Evolutionary conservation across 129 eudicot genomes (phyloP).

Genomic region (Lactuca saligna): DNA sequence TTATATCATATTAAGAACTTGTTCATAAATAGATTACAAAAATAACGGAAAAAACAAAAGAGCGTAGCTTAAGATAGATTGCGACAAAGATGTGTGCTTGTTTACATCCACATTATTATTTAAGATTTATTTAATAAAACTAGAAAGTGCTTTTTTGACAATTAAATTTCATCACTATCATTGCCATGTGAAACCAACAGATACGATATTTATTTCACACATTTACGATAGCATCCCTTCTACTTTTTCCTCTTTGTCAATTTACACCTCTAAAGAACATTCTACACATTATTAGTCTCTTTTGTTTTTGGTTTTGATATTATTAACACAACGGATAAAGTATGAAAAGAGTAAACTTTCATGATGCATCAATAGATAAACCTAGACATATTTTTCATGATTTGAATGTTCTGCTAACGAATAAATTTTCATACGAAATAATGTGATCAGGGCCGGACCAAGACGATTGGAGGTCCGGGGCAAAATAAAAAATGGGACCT

Average conservation of each 20-base stretch:
- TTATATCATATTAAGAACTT: neutral
- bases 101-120: conserved; percentile 18
- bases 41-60: neutral
- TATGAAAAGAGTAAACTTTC: too few species aligned
- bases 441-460: too few species aligned
- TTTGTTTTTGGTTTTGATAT: neutral
- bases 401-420: too few species aligned
- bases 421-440: too few species aligned
- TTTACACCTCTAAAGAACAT: neutral
- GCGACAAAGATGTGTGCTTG: conserved; percentile 39
- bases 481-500: too few species aligned
- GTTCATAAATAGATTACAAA: neutral
- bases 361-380: neutral
- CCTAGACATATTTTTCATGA: too few species aligned
- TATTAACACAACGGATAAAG: neutral
- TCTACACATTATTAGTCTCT: conserved; percentile 4
- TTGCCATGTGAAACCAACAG: conserved; percentile 26
- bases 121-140: conserved; percentile 25
- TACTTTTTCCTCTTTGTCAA: neutral
- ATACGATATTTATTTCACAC: neutral
- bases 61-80: conserved; percentile 32
- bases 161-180: conserved; percentile 30
- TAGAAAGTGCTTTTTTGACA: conserved; percentile 37
- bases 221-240: conserved; percentile 7
- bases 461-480: too few species aligned